A percentile compares a stretch with the other conserved stretches of the same genome.
These are phyloP conservation scores for Porcisia hertigi DNA, from an alignment of 208 protist genomes.

Conservation along the genomic window DNA sequence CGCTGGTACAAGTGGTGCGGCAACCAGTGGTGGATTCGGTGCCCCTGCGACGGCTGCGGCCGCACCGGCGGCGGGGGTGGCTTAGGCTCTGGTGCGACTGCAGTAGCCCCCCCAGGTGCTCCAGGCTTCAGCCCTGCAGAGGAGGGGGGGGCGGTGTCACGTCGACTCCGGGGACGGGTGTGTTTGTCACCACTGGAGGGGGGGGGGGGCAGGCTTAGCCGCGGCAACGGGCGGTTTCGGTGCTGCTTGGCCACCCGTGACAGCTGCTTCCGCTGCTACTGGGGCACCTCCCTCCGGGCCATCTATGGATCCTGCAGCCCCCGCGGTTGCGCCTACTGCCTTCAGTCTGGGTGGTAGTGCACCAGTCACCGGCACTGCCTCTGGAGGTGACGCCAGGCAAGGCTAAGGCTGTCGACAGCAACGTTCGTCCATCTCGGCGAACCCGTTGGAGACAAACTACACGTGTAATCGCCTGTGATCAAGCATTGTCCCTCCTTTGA, in stretches of 20 bases:
- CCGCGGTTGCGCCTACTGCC: constrained; percentile 15
- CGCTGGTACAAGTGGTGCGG: constrained; percentile 37
- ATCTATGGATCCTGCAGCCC: constrained; percentile 17
- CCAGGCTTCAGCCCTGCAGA: constrained; percentile 25
- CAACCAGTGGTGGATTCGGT: constrained; percentile 22
- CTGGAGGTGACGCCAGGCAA: constrained; percentile 24
- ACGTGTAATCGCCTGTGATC: not conserved
- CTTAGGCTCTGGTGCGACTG: constrained; percentile 6
- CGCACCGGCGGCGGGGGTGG: constrained; percentile 10
- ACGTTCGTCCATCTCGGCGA: constrained; percentile 19
- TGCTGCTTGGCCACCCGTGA: constrained; percentile 9
- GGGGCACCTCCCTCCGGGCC: constrained; percentile 17
- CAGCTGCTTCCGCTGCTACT: constrained; percentile 18
- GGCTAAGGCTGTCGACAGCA: constrained; percentile 9
- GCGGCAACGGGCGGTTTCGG: constrained; percentile 22
- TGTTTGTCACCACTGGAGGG: not conserved
- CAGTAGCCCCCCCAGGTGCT: constrained; percentile 12
- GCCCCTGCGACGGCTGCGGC: constrained; percentile 18
- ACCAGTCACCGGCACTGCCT: constrained; percentile 9
- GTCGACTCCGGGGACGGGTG: constrained; percentile 15
- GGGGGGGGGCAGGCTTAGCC: constrained; percentile 12
- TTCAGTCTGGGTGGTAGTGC: constrained; percentile 15
- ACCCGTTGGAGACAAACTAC: constrained; percentile 10
- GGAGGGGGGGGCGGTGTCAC: constrained; percentile 3
- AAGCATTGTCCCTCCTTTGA: not conserved